These are phyloP conservation scores for Moniliophthora roreri DNA, from an alignment of 1,284 basidiomycete species.

Conservation along the genomic window DNA sequence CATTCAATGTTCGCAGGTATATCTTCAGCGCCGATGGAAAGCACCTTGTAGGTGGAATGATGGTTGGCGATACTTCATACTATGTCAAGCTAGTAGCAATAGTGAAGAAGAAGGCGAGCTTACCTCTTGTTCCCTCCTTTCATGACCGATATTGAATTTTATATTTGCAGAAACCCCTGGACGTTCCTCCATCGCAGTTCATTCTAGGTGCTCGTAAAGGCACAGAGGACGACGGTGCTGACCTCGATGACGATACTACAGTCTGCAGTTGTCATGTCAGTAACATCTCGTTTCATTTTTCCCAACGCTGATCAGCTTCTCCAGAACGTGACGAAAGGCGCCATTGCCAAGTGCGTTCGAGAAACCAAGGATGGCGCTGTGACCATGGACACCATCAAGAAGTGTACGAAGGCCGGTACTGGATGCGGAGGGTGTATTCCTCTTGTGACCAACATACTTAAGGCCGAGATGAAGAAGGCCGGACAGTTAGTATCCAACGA, in stretches of 20 bases:
- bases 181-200: slow-evolving; percentile 65
- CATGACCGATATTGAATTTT: too few relatives aligned
- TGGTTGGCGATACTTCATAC: slow-evolving; percentile 76
- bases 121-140: neutral
- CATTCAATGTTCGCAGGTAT: slow-evolving; percentile 31
- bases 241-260: slow-evolving; percentile 72
- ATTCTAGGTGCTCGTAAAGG: slow-evolving; percentile 58
- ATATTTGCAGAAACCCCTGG: slow-evolving; percentile 53
- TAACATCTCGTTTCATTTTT: slow-evolving; percentile 13
- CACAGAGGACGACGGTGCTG: slow-evolving; percentile 59
- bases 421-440: slow-evolving; percentile 78
- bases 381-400: slow-evolving; percentile 59
- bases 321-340: slow-evolving; percentile 64
- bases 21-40: slow-evolving; percentile 78
- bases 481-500: slow-evolving; percentile 63
- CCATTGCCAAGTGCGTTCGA: slow-evolving; percentile 49
- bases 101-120: slow-evolving; percentile 64
- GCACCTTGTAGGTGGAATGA: slow-evolving; percentile 77
- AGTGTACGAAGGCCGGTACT: slow-evolving; percentile 69
- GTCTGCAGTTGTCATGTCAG: slow-evolving; percentile 64
- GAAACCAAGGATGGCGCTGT: slow-evolving; percentile 44
- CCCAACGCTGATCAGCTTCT: slow-evolving; percentile 17
- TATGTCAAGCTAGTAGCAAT: slow-evolving; percentile 72
- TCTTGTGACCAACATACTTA: slow-evolving; percentile 54
- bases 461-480: slow-evolving; percentile 68